Conservation (phyloP, 768 basidiomycete species). For the Boletus pseudopeckii region DNA sequence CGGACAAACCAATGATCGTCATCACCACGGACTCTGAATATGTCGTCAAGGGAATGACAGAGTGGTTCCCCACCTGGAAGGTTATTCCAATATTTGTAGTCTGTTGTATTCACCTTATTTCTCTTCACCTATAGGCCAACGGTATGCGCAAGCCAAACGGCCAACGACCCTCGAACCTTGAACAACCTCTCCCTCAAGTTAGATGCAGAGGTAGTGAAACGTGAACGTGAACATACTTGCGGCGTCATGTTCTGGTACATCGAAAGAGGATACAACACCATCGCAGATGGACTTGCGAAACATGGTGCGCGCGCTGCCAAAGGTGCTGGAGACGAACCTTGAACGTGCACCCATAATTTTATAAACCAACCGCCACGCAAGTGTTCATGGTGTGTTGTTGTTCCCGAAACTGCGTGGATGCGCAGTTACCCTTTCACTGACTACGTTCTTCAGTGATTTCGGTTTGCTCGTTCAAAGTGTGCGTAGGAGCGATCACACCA, state of each 20-base stretch:
- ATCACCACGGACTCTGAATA: conserved; percentile 5
- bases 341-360: neutral
- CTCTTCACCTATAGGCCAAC: too few species aligned
- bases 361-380: neutral
- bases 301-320: neutral
- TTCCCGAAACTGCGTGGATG: neutral
- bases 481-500: too few species aligned
- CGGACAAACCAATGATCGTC: neutral
- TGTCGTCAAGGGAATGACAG: conserved; percentile 4
- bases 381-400: neutral
- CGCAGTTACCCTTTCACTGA: neutral
- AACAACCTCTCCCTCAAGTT: too few species aligned
- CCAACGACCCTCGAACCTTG: too few species aligned
- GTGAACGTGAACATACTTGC: neutral
- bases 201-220: neutral
- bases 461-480: neutral
- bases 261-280: conserved; percentile 19
- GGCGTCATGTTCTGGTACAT: conserved; percentile 27
- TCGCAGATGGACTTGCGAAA: conserved; percentile 27
- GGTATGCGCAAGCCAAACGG: too few species aligned
- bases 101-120: neutral
- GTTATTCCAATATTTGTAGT: neutral
- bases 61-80: conserved; percentile 7
- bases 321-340: neutral
- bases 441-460: neutral